Evolutionary conservation across 805 yeast genomes (phyloP).

Genomic region (Hanseniaspora jakobsenii): DNA sequence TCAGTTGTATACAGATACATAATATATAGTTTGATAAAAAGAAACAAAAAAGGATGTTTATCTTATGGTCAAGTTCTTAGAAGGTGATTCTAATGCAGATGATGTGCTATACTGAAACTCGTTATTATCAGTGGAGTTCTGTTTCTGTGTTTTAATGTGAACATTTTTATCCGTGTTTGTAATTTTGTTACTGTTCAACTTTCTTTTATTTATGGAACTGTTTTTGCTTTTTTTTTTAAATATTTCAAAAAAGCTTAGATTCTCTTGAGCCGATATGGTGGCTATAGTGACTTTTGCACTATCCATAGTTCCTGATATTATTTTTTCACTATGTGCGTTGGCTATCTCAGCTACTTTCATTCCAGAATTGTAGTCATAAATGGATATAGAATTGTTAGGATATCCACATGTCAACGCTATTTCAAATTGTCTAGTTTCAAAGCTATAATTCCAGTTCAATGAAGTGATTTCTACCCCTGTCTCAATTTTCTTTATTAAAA

Average conservation of each 20-base stretch:
- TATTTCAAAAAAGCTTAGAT: conserved; percentile 84
- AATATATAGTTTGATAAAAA: too few species aligned
- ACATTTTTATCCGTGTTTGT: too few species aligned
- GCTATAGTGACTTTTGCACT: conserved; percentile 87
- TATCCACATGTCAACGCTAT: conserved; percentile 89
- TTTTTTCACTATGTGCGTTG: conserved; percentile 82
- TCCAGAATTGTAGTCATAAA: conserved; percentile 76
- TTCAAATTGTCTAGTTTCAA: conserved; percentile 37
- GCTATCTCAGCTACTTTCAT: conserved; percentile 78
- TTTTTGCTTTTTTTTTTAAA: conserved; percentile 43
- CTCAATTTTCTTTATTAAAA: conserved; percentile 66
- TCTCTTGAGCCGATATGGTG: conserved; percentile 93
- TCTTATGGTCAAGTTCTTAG: background rate
- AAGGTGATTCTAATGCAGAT: background rate
- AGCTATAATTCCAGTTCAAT: conserved; percentile 67
- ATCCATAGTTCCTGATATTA: conserved; percentile 67
- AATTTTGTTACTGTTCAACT: too few species aligned
- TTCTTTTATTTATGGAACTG: too few species aligned
- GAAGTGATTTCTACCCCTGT: conserved; percentile 94
- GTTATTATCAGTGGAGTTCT: background rate
- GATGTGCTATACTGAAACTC: background rate
- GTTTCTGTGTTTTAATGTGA: conserved; percentile 4
- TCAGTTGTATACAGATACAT: too few species aligned
- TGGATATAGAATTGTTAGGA: conserved; percentile 71
- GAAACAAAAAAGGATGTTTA: too few species aligned